Base-by-base conservation (phyloP, 495 filamentous ascomycete genomes). In the Annulohypoxylon maeteangense region DNA sequence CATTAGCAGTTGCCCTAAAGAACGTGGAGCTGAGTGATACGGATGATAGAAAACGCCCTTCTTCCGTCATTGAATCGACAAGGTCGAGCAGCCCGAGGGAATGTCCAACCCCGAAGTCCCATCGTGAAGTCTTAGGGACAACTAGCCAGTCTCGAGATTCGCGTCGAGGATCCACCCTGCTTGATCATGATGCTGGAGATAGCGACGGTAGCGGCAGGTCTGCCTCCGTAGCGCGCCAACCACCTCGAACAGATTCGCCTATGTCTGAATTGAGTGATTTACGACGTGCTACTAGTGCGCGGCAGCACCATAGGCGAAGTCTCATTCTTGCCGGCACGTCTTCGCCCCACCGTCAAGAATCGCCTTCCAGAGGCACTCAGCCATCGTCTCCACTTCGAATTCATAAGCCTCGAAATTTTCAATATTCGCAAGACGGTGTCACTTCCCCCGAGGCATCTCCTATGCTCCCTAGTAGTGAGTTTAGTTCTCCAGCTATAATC, bases 81-180 rank as follows among this genome's bases (percentile, higher is more conserved):
- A 87, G 93, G 65, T 96, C 96, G 1, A 96, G 88, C 71, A 99
- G 96, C 73, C 95, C 95, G 1, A 88, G 91, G 81, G 94, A 96
- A 81, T 93, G 91, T 56, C 92, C 92, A 20, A 99, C 95, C 22
- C 95, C 95, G 11, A 89, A 92, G 67, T 98, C 94, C 3, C 90
- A 95, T 68, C 89, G 88, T 36, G 93, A 92, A 60, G 85, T 86
- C 42, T 83, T 89, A 23, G 87, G 83, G 38, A 80, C 92, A 20
- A 75, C 90, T 1, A 85, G 87, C n/a, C 88, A 88, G 29, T 86
- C 88, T 40, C 87, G 79, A 81, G 74, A 87, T 78, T 85, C 89
- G 60, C 90, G 93, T 29, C 86, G 92, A 14, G 88, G 87, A 16
- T 91, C 93, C 0, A 83, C 93, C 36, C 82, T 92, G 18, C 82